A percentile compares a stretch with the other conserved stretches of the same genome.
phyloP scores from a whole-genome alignment of 2,329 filamentous ascomycete genomes.

The Colletotrichum simmondsii region DNA sequence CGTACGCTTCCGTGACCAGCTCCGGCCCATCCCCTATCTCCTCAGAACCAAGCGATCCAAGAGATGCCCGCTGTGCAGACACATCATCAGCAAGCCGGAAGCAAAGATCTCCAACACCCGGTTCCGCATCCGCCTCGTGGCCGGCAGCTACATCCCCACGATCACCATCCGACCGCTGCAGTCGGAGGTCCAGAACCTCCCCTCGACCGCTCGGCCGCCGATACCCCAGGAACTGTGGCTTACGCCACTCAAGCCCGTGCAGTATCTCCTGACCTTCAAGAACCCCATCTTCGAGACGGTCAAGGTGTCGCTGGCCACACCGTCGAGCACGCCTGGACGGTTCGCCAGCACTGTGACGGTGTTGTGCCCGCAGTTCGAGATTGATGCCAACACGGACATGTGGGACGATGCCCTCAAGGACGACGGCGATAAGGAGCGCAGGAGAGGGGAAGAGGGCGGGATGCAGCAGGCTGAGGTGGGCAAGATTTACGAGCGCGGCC shows the following conservation, averaged over 20 bases:
- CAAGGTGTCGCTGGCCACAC: conserved; percentile 87
- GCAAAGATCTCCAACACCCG: conserved; percentile 88
- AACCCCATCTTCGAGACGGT: conserved; percentile 96
- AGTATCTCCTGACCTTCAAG: conserved; percentile 89
- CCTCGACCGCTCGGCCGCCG: conserved; percentile 39
- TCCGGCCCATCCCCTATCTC: conserved; percentile 84
- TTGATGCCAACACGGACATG: conserved; percentile 89
- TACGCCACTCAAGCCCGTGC: conserved; percentile 71
- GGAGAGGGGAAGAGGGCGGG: conserved; percentile 52
- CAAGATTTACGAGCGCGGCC: conserved; percentile 94
- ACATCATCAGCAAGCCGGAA: conserved; percentile 96
- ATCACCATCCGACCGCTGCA: conserved; percentile 77
- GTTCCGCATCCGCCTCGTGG: conserved; percentile 92
- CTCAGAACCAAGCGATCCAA: conserved; percentile 94
- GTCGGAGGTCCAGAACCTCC: conserved; percentile 41
- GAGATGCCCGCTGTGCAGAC: conserved; percentile 89
- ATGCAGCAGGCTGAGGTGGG: conserved; percentile 80
- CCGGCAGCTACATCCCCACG: conserved; percentile 86
- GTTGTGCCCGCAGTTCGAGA: conserved; percentile 92
- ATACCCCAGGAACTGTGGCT: conserved; percentile 53
- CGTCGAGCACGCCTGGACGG: conserved; percentile 79
- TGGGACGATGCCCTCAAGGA: conserved; percentile 88
- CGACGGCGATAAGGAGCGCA: conserved; percentile 49
- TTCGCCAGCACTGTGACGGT: conserved; percentile 87
- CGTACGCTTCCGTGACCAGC: conserved; percentile 74